phyloP scores from a whole-genome alignment of 1,284 basidiomycete genomes.

The Sanghuangporus sanghuang region DNA sequence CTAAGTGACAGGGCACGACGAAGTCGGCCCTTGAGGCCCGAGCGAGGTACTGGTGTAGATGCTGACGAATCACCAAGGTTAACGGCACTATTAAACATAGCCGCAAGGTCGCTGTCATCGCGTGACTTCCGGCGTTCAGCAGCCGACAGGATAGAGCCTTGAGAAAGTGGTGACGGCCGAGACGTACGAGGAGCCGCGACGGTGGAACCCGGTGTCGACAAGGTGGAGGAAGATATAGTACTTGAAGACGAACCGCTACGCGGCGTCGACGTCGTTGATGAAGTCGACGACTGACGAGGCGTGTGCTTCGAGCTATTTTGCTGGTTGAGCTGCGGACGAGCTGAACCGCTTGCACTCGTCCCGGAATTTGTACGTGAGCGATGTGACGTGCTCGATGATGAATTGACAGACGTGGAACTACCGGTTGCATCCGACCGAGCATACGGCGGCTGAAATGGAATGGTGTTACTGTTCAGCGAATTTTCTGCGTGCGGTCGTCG shows the following conservation, averaged over 20 bases:
- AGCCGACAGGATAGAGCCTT: constrained; percentile 34
- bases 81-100: constrained; percentile 43
- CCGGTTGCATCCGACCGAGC: constrained; percentile 70
- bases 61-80: constrained; percentile 29
- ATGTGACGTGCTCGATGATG: constrained; percentile 43
- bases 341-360: constrained; percentile 19
- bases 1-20: constrained; percentile 71
- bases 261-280: constrained; percentile 38
- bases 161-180: constrained; percentile 75
- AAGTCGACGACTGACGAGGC: constrained; percentile 39
- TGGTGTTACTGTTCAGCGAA: constrained; percentile 19
- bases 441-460: constrained; percentile 56
- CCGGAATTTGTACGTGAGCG: constrained; percentile 55
- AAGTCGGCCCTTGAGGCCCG: constrained; percentile 72
- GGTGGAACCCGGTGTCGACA: constrained; percentile 33
- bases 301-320: constrained; percentile 33
- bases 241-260: constrained; percentile 30
- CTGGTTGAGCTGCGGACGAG: constrained; percentile 23
- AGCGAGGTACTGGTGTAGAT: constrained; percentile 41
- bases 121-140: constrained; percentile 71
- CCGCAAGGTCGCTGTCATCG: constrained; percentile 67
- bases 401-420: constrained; percentile 70
- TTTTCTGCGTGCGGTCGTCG: constrained; percentile 14
- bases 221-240: constrained; percentile 23
- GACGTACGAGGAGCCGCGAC: constrained; percentile 41